A percentile compares a stretch with the other conserved stretches of the same genome.
Conservation (phyloP, 495 filamentous ascomycete genomes). For the Penicillium psychrofluorescens region DNA sequence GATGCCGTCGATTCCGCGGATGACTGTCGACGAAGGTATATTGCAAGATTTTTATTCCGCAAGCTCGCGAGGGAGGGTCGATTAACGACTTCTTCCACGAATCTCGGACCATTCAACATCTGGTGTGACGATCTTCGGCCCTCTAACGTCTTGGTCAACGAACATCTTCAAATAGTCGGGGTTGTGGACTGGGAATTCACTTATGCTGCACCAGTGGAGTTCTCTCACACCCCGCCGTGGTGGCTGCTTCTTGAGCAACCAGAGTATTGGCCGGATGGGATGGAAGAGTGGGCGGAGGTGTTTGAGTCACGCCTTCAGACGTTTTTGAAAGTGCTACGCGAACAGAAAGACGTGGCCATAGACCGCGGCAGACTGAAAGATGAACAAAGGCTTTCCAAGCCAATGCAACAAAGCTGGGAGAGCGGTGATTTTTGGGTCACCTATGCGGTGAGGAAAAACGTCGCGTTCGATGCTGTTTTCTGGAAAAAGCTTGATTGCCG, state of each 20-base stretch:
- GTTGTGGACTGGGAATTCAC: conserved; percentile 37
- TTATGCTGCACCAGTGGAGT: conserved; percentile 28
- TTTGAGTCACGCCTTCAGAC: conserved; percentile 6
- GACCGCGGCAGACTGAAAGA: conserved; percentile 3
- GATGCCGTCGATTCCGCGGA: conserved; percentile 28
- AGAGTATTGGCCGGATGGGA: conserved; percentile 22
- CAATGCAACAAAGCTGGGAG: conserved; percentile 15
- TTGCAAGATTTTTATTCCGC: conserved; percentile 32
- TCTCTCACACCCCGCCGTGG: conserved; percentile 30
- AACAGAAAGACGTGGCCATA: conserved; percentile 1
- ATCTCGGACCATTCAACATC: conserved; percentile 16
- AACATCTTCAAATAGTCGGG: conserved; percentile 3
- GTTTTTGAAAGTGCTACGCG: conserved; percentile 5
- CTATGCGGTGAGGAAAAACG: conserved; percentile 12
- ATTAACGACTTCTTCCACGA: background rate
- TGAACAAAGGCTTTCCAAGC: conserved; percentile 11
- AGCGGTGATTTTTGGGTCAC: conserved; percentile 18
- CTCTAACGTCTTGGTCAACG: conserved; percentile 17
- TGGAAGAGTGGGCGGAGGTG: conserved; percentile 10
- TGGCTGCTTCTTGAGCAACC: conserved; percentile 33
- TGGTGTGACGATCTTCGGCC: conserved; percentile 19
- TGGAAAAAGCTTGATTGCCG: conserved; percentile 14
- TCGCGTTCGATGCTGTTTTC: conserved; percentile 15
- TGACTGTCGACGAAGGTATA: conserved; percentile 35
- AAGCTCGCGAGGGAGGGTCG: conserved; percentile 22